These are phyloP conservation scores for Glaciozyma antarctica DNA, from an alignment of 768 basidiomycete species.

Conservation along the genomic window DNA sequence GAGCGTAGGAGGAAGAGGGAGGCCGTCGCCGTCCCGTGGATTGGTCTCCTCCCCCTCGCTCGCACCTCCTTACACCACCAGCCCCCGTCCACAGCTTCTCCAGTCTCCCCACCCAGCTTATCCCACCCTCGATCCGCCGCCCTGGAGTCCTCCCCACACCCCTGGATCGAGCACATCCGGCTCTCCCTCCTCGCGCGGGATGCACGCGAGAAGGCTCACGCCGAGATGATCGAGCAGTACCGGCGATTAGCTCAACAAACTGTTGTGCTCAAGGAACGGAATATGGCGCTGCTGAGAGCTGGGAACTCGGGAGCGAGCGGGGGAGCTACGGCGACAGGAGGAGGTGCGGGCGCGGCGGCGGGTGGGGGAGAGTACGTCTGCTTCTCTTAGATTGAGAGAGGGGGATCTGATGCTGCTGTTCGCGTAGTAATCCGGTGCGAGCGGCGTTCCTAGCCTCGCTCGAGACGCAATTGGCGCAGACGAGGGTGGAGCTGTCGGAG, in stretches of 20 bases:
- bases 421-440: constrained; percentile 63
- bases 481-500: constrained; percentile 83
- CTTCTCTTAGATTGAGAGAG: neutral
- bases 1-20: neutral
- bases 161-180: constrained; percentile 35
- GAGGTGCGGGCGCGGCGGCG: neutral
- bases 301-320: no score
- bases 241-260: constrained; percentile 85
- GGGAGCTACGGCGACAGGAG: neutral
- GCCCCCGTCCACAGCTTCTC: no score
- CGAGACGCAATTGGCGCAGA: constrained; percentile 82
- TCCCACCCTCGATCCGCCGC: neutral
- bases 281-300: constrained; percentile 65
- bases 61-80: no score
- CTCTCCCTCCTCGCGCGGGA: constrained; percentile 65
- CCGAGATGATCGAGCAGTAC: constrained; percentile 85
- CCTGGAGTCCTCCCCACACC: no score
- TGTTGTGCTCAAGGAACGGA: constrained; percentile 81
- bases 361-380: neutral
- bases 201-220: constrained; percentile 65
- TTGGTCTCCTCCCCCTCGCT: neutral
- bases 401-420: neutral
- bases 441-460: constrained; percentile 83
- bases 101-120: neutral
- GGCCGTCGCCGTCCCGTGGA: neutral